A percentile compares a stretch with the other conserved stretches of the same genome.
Evolutionary conservation across 176 grass and related monocot species (phyloP).

Genomic region (Canna indica): DNA sequence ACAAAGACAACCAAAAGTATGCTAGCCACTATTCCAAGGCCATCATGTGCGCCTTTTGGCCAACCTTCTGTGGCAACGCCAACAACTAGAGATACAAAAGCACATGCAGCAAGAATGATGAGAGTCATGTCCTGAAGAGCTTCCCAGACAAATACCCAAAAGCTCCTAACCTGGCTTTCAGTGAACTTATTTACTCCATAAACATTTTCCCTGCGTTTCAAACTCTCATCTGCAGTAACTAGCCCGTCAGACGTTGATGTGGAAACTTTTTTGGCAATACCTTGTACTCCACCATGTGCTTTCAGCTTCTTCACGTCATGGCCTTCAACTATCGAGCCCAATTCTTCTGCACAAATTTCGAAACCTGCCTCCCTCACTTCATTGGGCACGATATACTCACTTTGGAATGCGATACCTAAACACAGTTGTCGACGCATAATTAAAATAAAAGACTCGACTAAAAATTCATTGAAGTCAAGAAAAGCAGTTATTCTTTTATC

Average conservation of each 20-base stretch:
- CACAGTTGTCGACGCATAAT: conserved; percentile 1
- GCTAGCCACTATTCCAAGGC: conserved; percentile 81
- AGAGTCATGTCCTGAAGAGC: conserved; percentile 96
- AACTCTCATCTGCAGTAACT: conserved; percentile 17
- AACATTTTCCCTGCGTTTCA: conserved; percentile 27
- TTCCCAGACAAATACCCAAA: conserved; percentile 90
- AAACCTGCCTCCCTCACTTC: conserved; percentile 62
- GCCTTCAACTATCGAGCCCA: conserved; percentile 67
- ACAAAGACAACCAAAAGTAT: conserved; percentile 86
- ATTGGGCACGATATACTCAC: conserved; percentile 56
- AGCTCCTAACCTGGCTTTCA: conserved; percentile 54
- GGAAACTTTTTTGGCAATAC: conserved; percentile 49
- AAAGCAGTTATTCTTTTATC: not conserved
- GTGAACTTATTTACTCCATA: conserved; percentile 78
- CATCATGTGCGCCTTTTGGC: conserved; percentile 89
- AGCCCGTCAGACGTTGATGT: conserved; percentile 62
- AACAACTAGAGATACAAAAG: conserved; percentile 61
- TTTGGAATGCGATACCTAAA: conserved; percentile 48
- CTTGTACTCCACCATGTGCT: conserved; percentile 40
- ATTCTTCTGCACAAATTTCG: conserved; percentile 70
- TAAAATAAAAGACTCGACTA: conserved; percentile 1
- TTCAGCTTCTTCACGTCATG: conserved; percentile 78
- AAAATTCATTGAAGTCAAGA: not conserved
- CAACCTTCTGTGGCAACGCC: conserved; percentile 82
- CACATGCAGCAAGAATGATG: conserved; percentile 63